Conservation (phyloP, 2,329 filamentous ascomycete species). For the Penicillium sp. region DNA sequence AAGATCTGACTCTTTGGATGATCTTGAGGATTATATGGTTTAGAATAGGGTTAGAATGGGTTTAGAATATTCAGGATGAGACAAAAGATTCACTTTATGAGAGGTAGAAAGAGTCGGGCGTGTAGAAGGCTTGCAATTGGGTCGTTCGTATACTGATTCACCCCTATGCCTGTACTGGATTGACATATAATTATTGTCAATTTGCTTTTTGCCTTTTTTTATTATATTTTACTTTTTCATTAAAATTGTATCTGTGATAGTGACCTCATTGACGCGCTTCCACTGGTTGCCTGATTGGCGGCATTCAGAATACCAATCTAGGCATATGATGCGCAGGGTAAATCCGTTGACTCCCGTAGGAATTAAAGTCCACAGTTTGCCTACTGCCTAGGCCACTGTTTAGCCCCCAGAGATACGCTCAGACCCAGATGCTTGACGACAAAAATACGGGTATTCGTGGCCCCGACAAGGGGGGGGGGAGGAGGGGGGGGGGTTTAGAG, state of each 20-base stretch:
- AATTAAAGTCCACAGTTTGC: not conserved
- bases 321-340: conserved; percentile 10
- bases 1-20: conserved; percentile 24
- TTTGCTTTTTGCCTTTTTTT: not conserved
- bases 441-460: not conserved
- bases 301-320: conserved; percentile 3
- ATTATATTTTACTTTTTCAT: not conserved
- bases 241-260: not conserved
- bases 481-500: not conserved
- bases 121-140: not conserved
- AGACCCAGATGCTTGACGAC: not conserved
- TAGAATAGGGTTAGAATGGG: no score
- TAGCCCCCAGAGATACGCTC: conserved; percentile 1
- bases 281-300: conserved; percentile 10
- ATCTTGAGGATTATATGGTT: not conserved
- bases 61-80: no score
- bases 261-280: conserved; percentile 3
- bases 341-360: not conserved
- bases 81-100: no score
- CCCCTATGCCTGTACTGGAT: conserved; percentile 2
- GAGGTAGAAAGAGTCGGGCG: no score
- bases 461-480: no score
- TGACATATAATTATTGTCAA: not conserved
- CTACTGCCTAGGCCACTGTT: no score
- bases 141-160: conserved; percentile 3